Conservation (phyloP, 768 basidiomycete genomes). For the Calocera viscosa region DNA sequence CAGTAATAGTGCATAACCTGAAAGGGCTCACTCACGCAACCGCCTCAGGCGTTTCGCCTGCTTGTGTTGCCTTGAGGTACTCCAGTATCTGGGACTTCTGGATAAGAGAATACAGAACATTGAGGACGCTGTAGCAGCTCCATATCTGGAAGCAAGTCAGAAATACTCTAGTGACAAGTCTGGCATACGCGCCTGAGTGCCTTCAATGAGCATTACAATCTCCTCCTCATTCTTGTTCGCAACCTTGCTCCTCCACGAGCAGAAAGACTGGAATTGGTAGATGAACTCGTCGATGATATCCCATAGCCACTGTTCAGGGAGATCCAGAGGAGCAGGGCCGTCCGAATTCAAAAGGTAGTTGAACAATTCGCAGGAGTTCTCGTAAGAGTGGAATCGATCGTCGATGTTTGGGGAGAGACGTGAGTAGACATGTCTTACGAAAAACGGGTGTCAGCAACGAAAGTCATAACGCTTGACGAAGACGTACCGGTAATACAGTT, state of each 20-base stretch:
- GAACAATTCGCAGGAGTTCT: slow-evolving; percentile 96
- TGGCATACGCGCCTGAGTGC: slow-evolving; percentile 45
- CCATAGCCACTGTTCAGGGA: slow-evolving; percentile 98
- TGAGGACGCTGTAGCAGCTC: slow-evolving; percentile 96
- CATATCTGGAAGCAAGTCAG: slow-evolving; percentile 50
- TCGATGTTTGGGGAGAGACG: slow-evolving; percentile 90
- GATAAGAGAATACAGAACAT: slow-evolving; percentile 95
- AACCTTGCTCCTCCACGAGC: slow-evolving; percentile 70
- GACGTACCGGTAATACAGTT: slow-evolving; percentile 65
- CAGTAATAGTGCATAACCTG: neutral
- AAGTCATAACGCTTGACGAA: neutral
- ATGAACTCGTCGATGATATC: slow-evolving; percentile 96
- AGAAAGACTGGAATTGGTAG: slow-evolving; percentile 96
- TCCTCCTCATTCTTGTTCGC: slow-evolving; percentile 15
- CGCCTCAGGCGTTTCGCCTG: slow-evolving; percentile 70
- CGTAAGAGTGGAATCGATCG: slow-evolving; percentile 94
- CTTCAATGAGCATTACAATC: slow-evolving; percentile 9
- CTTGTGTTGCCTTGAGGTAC: slow-evolving; percentile 69
- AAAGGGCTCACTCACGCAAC: slow-evolving; percentile 47
- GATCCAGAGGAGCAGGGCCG: slow-evolving; percentile 80
- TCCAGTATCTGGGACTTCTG: slow-evolving; percentile 96
- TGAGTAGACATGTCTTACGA: slow-evolving; percentile 73
- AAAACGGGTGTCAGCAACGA: neutral
- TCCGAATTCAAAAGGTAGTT: slow-evolving; percentile 97
- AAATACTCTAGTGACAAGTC: neutral